Evolutionary conservation across 805 yeast species (phyloP), one percentile per base, ranked within the genome.

Genomic region (Starmerella cellae): DNA sequence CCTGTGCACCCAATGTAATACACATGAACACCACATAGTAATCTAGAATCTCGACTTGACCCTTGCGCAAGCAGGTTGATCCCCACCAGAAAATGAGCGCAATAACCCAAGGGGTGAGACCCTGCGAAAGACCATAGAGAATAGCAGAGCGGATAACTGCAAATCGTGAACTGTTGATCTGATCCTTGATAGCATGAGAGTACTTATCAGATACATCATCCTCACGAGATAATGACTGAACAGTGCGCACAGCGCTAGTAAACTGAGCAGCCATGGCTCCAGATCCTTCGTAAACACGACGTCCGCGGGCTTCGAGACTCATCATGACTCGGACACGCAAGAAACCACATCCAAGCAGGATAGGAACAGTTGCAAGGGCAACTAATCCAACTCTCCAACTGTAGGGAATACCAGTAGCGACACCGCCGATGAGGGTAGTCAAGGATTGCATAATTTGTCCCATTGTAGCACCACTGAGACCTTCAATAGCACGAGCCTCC

Each of bases 21-120:
- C 62, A 55, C 40, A 58, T 55, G 48, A 61, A 64, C 17, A 66
- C 65, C 21, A 63, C 64, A 41, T 56, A 66, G 53, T 63, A 66
- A 36, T 59, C 58, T 43, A 57, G 51, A 10, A 62, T 44, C 5
- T 54, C 47, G 22, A 57, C 56, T 35, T 53, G 55, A 18, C 51
- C 52, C 30, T 55, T 57, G 30, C 59, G 53, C 51, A 65, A 37
- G 32, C 60, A 53, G 4, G 61, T 60, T 9, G 66, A 50, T 3
- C 70, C 69, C 50, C 63, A 65, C 70, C 69, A 65, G 57, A 65
- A 65, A 11, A 62, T 62, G 4, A 65, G 55, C 2, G 64, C 69
- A 45, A 61, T 51, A 20, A 64, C 58, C 60, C 64, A 63, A 8
- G 65, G 66, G 3, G 63, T 53, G 23, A 60, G 45, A 8, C 67